Percentiles rank a stretch among this genome's conserved stretches.
phyloP scores from a whole-genome alignment of 371 early-diverging fungal genomes.

The Umbelopsis sp. region DNA sequence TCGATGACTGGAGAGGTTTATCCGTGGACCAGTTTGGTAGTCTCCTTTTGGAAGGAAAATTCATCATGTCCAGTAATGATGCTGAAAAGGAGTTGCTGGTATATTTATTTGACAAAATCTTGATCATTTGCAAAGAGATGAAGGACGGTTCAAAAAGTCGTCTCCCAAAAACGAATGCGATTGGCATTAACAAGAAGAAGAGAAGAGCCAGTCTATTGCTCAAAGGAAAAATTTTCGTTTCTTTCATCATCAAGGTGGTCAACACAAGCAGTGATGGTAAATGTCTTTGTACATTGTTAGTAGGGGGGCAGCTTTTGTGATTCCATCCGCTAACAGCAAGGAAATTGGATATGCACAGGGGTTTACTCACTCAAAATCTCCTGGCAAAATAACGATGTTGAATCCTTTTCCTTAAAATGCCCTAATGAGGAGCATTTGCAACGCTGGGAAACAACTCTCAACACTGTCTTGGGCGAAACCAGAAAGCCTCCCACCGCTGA shows the following conservation, averaged over 20 bases:
- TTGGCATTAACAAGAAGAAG: conserved; percentile 37
- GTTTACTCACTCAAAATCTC: conserved; percentile 62
- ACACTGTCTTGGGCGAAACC: conserved; percentile 27
- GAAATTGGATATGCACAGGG: conserved; percentile 13
- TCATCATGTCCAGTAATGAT: conserved; percentile 78
- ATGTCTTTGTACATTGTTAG: neutral
- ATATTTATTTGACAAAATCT: conserved; percentile 87
- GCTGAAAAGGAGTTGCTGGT: conserved; percentile 77
- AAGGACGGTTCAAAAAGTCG: conserved; percentile 33
- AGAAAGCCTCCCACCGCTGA: conserved; percentile 13
- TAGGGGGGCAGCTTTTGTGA: no score
- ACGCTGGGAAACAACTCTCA: conserved; percentile 81
- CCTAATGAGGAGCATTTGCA: conserved; percentile 89
- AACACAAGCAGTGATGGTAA: conserved; percentile 68
- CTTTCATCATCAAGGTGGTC: conserved; percentile 77
- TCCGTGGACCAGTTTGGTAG: conserved; percentile 69
- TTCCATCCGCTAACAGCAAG: no score
- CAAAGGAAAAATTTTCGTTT: conserved; percentile 81
- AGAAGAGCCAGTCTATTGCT: conserved; percentile 50
- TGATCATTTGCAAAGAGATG: conserved; percentile 85
- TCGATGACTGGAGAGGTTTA: conserved; percentile 42
- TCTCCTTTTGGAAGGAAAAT: conserved; percentile 81
- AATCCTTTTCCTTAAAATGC: conserved; percentile 86
- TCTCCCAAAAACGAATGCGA: conserved; percentile 46
- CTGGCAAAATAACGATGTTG: conserved; percentile 78